Evolutionary conservation across 2,329 filamentous ascomycete genomes (phyloP).

Genomic region (Calonectria hongkongensis): DNA sequence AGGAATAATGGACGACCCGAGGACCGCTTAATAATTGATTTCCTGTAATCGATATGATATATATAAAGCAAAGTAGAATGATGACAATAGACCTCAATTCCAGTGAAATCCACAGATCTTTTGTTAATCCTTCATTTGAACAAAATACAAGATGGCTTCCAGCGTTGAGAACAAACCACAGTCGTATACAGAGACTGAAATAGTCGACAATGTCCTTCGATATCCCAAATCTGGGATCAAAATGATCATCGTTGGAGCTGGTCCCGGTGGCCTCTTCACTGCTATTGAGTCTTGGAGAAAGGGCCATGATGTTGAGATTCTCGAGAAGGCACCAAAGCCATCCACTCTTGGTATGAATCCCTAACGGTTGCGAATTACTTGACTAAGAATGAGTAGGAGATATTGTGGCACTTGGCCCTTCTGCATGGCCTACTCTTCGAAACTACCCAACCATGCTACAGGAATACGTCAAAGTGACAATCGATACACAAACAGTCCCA

Average conservation of each 20-base stretch:
- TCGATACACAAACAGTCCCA: neutral
- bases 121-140: neutral
- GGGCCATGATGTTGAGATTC: constrained; percentile 5
- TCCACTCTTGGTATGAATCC: neutral
- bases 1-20: too few relatives aligned
- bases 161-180: too few relatives aligned
- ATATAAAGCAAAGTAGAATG: too few relatives aligned
- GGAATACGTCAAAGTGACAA: neutral
- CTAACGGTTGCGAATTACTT: neutral
- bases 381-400: neutral
- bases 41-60: too few relatives aligned
- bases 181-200: neutral
- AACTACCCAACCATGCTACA: constrained; percentile 5
- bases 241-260: constrained; percentile 1
- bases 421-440: constrained; percentile 4
- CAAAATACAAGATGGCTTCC: neutral
- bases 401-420: neutral
- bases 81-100: too few relatives aligned
- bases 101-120: too few relatives aligned
- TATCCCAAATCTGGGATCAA: neutral
- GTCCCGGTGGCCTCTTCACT: neutral
- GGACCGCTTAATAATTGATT: too few relatives aligned
- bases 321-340: neutral
- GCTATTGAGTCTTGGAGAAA: constrained; percentile 10
- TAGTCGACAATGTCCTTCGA: neutral